Evolutionary conservation across 257 asterid species (phyloP).

Genomic region (Scutellaria minor): DNA sequence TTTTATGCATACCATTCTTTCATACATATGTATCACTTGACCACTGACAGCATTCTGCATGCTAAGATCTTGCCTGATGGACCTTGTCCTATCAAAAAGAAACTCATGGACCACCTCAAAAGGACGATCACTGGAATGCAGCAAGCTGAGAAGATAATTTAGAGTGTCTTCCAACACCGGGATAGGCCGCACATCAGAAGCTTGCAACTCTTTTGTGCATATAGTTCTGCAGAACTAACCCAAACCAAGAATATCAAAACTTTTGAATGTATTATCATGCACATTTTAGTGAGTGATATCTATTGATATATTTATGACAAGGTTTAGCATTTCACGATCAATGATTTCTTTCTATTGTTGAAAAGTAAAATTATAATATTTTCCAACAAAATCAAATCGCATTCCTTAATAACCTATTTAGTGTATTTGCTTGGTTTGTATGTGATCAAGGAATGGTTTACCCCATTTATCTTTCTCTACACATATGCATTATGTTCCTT

Average conservation of each 20-base stretch:
- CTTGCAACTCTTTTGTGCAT: slow-evolving; percentile 50
- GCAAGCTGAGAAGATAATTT: slow-evolving; percentile 63
- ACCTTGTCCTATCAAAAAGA: slow-evolving; percentile 86
- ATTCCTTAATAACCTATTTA: neutral
- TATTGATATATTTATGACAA: neutral
- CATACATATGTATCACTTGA: slow-evolving; percentile 75
- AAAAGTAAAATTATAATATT: neutral
- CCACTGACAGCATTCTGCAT: slow-evolving; percentile 73
- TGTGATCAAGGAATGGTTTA: neutral
- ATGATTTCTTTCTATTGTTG: neutral
- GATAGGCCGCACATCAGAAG: slow-evolving; percentile 87
- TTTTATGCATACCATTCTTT: slow-evolving; percentile 78
- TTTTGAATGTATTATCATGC: neutral
- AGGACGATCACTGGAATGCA: slow-evolving; percentile 61
- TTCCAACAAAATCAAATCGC: neutral
- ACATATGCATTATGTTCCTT: neutral
- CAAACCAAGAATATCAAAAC: slow-evolving; percentile 30
- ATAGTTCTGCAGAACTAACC: slow-evolving; percentile 95
- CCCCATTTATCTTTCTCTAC: neutral
- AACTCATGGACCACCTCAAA: slow-evolving; percentile 90
- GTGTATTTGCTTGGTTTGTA: neutral
- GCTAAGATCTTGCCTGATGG: slow-evolving; percentile 94
- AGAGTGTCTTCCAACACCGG: slow-evolving; percentile 78
- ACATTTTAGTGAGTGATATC: neutral
- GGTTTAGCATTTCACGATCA: neutral